Conservation (phyloP, 345 rosid species). For the Citrus medica region DNA sequence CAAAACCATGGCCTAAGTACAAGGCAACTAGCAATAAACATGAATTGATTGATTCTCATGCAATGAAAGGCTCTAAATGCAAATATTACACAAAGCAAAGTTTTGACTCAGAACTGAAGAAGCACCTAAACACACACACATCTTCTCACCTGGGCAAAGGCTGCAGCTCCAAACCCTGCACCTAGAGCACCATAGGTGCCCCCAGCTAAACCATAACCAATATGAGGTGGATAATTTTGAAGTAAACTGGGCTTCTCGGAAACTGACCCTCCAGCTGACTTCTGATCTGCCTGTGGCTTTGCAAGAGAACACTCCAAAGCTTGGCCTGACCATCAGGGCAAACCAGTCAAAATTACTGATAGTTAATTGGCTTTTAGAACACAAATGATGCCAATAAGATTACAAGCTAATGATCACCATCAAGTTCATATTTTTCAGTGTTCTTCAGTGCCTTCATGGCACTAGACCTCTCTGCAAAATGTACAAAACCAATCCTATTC, state of each 20-base stretch:
- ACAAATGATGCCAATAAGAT: neutral
- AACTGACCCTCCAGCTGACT: constrained; percentile 39
- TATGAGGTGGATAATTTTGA: constrained; percentile 44
- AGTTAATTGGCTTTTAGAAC: neutral
- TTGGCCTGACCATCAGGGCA: constrained; percentile 47
- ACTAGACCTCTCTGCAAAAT: constrained; percentile 67
- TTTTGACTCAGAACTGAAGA: neutral
- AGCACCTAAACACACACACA: neutral
- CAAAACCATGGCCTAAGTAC: neutral
- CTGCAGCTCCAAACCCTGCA: constrained; percentile 51
- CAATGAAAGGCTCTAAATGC: neutral
- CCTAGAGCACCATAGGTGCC: constrained; percentile 50
- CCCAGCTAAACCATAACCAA: constrained; percentile 59
- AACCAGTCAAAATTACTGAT: constrained; percentile 6
- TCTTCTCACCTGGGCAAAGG: constrained; percentile 53
- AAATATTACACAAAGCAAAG: neutral
- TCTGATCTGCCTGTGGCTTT: constrained; percentile 68
- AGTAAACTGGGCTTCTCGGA: constrained; percentile 45
- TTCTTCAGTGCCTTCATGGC: constrained; percentile 59
- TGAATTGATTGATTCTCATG: neutral
- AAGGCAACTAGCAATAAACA: neutral
- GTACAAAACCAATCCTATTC: constrained; percentile 64
- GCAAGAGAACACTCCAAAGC: constrained; percentile 70
- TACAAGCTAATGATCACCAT: constrained; percentile 34
- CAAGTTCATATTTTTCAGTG: constrained; percentile 64